Evolutionary conservation across 768 basidiomycete genomes (phyloP).

Genomic region (Paxillus rubicundulus): DNA sequence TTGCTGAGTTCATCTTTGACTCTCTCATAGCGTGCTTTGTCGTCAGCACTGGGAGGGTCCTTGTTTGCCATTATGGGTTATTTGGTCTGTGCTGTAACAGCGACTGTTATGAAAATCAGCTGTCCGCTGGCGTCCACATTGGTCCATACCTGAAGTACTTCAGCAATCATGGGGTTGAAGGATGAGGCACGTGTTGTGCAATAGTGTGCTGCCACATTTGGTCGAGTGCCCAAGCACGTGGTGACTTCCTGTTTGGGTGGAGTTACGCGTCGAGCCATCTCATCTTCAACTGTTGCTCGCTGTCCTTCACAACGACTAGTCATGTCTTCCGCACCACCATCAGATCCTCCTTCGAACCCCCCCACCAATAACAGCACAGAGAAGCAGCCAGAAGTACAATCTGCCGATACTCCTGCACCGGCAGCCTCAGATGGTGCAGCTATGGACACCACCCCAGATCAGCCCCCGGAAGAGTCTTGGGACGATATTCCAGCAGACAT

Average conservation of each 20-base stretch:
- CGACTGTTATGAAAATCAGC: too few species aligned
- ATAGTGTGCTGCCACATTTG: too few species aligned
- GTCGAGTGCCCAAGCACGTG: constrained; percentile 1
- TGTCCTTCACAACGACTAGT: constrained; percentile 10
- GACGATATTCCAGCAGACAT: constrained; percentile 92
- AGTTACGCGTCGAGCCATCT: constrained; percentile 28
- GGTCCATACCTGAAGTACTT: neutral
- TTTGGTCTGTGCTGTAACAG: neutral
- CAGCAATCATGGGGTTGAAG: neutral
- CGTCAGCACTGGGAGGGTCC: constrained; percentile 50
- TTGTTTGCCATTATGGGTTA: constrained; percentile 36
- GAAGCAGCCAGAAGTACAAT: constrained; percentile 47
- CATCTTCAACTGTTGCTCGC: constrained; percentile 1
- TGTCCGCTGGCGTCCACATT: too few species aligned
- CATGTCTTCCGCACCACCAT: constrained; percentile 61
- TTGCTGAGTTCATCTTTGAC: constrained; percentile 73
- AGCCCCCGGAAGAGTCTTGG: constrained; percentile 75
- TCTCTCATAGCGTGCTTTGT: constrained; percentile 66
- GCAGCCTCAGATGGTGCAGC: constrained; percentile 35
- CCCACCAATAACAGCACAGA: constrained; percentile 47
- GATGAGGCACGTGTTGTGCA: neutral
- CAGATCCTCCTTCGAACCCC: constrained; percentile 50
- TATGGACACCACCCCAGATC: constrained; percentile 79
- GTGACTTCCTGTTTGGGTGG: constrained; percentile 22
- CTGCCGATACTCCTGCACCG: constrained; percentile 30